Evolutionary conservation across 371 early-diverging fungal species (phyloP), one percentile per base, ranked within the genome.

Genomic region (Astathelohania contejeani): DNA sequence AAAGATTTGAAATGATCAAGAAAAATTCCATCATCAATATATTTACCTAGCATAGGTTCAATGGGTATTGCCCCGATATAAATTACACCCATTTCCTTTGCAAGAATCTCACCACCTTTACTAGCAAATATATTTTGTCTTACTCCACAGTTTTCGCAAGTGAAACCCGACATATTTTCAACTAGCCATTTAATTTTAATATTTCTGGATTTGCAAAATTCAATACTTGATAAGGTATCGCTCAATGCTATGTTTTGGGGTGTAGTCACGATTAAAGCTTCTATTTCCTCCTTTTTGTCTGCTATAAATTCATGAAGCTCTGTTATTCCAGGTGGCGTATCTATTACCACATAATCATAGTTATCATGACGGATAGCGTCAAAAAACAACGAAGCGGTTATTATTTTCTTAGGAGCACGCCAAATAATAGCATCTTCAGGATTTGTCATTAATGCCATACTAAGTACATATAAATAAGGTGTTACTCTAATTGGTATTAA

Each of bases 251-350:
- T 81, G 59, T 93, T 92, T 70, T 93, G 92, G 18, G 97, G 91
- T 0, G 99, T 96, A 0, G 96, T 92, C 18, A 96, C 84, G 12
- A 96, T 55, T 39, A 98, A 78, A 18, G 48, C 27, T 9, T 58
- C 23, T 10, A 81, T 47, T 45, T 60, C 23, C 88, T 74, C 60
- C 80, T 80, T 57, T 83, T 79, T 0, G 81, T 83, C 2, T 85
- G 76, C 7, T 83, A 85, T 24, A 93, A 73, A 71, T 1, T 29
- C 71, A 70, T 96, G 99, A 67, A 94, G 96, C 72, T 94, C 95
- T 1, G 89, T 84, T 0, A 95, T 89, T 28, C 97, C 99, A 2
- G 99, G 99, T 3, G 99, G 99, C 25, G 93, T 95, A 67, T 98
- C 99, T 25, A 91, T 80, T 19, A 98, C 70, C 42, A 98, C 71